A percentile compares a stretch with the other conserved stretches of the same genome.
phyloP scores from a whole-genome alignment of 106 monocot species.

The Ottelia alismoides region DNA sequence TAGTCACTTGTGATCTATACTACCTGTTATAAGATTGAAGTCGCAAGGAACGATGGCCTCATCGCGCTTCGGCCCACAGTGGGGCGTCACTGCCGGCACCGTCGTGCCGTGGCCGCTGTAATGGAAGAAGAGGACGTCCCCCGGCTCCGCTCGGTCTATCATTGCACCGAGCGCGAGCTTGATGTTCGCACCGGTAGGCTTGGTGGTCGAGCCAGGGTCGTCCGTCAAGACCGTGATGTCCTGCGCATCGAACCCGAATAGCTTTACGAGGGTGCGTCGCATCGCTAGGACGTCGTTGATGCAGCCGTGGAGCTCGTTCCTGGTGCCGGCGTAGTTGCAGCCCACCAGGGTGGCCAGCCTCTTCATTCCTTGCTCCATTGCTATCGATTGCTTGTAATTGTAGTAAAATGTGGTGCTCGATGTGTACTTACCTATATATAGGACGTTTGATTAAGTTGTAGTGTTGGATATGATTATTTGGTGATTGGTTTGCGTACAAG shows the following conservation, averaged over 20 bases:
- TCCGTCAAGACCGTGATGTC: slow-evolving; percentile 50
- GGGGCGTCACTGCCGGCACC: slow-evolving; percentile 20
- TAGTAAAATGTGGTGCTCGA: too few relatives aligned
- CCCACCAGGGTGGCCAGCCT: slow-evolving; percentile 53
- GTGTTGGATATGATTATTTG: too few relatives aligned
- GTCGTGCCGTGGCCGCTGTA: slow-evolving; percentile 86
- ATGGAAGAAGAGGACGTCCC: slow-evolving; percentile 74
- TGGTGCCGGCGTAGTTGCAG: slow-evolving; percentile 54
- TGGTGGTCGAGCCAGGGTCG: slow-evolving; percentile 11
- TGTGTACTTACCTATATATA: too few relatives aligned
- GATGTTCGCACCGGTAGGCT: slow-evolving; percentile 66
- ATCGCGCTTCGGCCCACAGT: slow-evolving; percentile 12
- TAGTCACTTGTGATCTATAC: too few relatives aligned
- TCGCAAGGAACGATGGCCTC: slow-evolving; percentile 82
- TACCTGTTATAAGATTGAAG: slow-evolving; percentile 77
- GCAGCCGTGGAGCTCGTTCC: slow-evolving; percentile 49
- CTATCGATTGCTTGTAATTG: too few relatives aligned
- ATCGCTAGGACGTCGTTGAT: slow-evolving; percentile 70
- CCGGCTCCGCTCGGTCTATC: slow-evolving; percentile 30
- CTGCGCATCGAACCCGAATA: slow-evolving; percentile 40
- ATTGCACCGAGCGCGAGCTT: slow-evolving; percentile 18
- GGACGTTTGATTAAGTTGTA: too few relatives aligned
- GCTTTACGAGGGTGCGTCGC: slow-evolving; percentile 25
- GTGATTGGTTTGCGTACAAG: too few relatives aligned
- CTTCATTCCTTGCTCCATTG: slow-evolving; percentile 28